Percentiles rank a stretch among this genome's conserved stretches.
Conservation (phyloP, 176 grass and related monocot genomes). For the Melocanna baccifera region DNA sequence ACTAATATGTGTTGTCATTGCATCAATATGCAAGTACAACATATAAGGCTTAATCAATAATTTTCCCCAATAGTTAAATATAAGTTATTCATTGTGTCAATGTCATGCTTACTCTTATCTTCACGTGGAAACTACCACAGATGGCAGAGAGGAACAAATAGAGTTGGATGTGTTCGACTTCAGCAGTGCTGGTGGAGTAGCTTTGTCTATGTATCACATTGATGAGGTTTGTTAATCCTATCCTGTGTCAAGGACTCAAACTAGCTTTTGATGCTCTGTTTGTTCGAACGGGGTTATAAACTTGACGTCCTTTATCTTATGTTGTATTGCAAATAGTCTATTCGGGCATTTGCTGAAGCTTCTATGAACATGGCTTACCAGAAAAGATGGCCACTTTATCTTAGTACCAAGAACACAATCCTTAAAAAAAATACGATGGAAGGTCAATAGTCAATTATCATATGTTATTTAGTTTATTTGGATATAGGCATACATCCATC, state of each 20-base stretch:
- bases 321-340: constrained; percentile 56
- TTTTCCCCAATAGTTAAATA: background rate
- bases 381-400: constrained; percentile 96
- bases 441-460: constrained; percentile 40
- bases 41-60: background rate
- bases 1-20: background rate
- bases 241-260: background rate
- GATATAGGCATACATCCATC: background rate
- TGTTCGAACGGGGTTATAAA: background rate
- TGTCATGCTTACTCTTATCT: constrained; percentile 15
- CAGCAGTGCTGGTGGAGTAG: constrained; percentile 70
- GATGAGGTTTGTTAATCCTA: constrained; percentile 58
- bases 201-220: constrained; percentile 75
- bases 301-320: constrained; percentile 14
- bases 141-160: constrained; percentile 62
- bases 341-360: constrained; percentile 76
- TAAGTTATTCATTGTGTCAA: background rate
- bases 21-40: background rate
- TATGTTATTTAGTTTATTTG: constrained; percentile 5
- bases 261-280: constrained; percentile 1
- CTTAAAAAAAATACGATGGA: constrained; percentile 93
- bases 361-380: constrained; percentile 84
- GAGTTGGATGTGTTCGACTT: constrained; percentile 74
- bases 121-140: constrained; percentile 25
- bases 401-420: constrained; percentile 98